phyloP scores from a whole-genome alignment of 371 early-diverging fungal genomes.

The Sporodiniella umbellata region DNA sequence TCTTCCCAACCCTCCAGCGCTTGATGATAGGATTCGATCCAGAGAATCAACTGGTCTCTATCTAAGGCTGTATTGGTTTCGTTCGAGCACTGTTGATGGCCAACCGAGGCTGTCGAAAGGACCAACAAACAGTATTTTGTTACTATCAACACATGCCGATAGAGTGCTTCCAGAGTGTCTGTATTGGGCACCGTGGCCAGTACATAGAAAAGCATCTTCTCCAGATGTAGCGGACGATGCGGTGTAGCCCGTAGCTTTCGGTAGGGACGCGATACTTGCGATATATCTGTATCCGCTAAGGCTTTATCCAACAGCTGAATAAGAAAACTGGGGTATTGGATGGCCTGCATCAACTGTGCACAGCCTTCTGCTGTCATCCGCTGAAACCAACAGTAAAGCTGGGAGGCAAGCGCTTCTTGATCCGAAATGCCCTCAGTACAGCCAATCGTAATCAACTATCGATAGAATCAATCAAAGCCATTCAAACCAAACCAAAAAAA shows the following conservation, averaged over 20 bases:
- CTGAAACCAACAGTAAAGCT: slow-evolving; percentile 4
- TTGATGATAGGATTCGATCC: slow-evolving; percentile 7
- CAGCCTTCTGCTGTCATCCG: slow-evolving; percentile 9
- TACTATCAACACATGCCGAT: slow-evolving; percentile 14
- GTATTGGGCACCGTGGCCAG: slow-evolving; percentile 9
- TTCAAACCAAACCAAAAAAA: too few relatives aligned
- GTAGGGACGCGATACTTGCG: not conserved
- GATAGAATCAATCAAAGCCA: too few relatives aligned
- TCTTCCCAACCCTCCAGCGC: slow-evolving; percentile 10
- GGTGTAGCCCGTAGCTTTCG: not conserved
- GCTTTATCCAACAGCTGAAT: slow-evolving; percentile 14
- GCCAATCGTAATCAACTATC: slow-evolving; percentile 17
- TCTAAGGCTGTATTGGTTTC: slow-evolving; percentile 13
- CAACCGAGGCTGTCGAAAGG: slow-evolving; percentile 7
- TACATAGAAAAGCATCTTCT: slow-evolving; percentile 16
- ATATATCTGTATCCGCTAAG: slow-evolving; percentile 12
- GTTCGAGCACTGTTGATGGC: slow-evolving; percentile 3
- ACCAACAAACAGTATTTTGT: slow-evolving; percentile 19
- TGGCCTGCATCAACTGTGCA: slow-evolving; percentile 12
- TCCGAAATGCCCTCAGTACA: slow-evolving; percentile 2
- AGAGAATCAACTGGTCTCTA: slow-evolving; percentile 4
- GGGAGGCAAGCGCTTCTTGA: slow-evolving; percentile 2
- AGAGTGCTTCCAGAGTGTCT: not conserved
- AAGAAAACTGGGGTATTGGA: slow-evolving; percentile 16
- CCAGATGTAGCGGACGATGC: slow-evolving; percentile 11